These are phyloP conservation scores for Collybiopsis confluens DNA, from an alignment of 768 basidiomycete genomes.

Conservation along the genomic window DNA sequence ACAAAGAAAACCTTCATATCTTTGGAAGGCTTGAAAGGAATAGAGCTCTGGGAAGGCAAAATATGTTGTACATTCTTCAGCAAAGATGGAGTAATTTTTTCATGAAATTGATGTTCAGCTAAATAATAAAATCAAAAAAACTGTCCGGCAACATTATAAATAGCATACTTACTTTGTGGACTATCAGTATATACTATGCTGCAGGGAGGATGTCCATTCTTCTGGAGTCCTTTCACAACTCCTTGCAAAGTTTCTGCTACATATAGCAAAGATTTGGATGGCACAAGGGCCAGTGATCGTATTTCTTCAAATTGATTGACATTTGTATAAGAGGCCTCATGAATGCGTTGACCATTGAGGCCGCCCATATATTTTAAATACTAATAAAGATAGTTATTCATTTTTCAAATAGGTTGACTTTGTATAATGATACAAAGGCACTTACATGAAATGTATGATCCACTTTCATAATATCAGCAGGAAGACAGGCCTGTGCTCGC, in stretches of 20 bases:
- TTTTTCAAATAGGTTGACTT: too few species aligned
- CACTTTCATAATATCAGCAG: slow-evolving; percentile 10
- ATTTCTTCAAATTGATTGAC: slow-evolving; percentile 15
- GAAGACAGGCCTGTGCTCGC: slow-evolving; percentile 11
- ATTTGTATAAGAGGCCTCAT: slow-evolving; percentile 8
- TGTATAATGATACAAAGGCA: background rate
- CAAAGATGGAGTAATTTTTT: slow-evolving; percentile 10
- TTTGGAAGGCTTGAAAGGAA: slow-evolving; percentile 2
- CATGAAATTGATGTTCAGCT: slow-evolving; percentile 16
- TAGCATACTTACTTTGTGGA: slow-evolving; percentile 10
- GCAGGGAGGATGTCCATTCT: slow-evolving; percentile 12
- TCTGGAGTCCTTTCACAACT: slow-evolving; percentile 5
- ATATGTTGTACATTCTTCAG: slow-evolving; percentile 12
- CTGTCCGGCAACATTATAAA: background rate
- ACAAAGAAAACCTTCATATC: background rate
- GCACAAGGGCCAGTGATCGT: slow-evolving; percentile 6
- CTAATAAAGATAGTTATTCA: background rate
- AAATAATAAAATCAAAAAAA: background rate
- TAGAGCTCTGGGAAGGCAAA: slow-evolving; percentile 8
- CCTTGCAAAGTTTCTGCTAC: slow-evolving; percentile 9
- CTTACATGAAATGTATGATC: slow-evolving; percentile 17
- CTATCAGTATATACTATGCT: slow-evolving; percentile 13
- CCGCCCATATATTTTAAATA: slow-evolving; percentile 14
- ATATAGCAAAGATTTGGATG: slow-evolving; percentile 12
- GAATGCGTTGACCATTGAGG: slow-evolving; percentile 13